phyloP scores from a whole-genome alignment of 192 early-diverging fungal genomes.

The Pecoramyces ruminantium region DNA sequence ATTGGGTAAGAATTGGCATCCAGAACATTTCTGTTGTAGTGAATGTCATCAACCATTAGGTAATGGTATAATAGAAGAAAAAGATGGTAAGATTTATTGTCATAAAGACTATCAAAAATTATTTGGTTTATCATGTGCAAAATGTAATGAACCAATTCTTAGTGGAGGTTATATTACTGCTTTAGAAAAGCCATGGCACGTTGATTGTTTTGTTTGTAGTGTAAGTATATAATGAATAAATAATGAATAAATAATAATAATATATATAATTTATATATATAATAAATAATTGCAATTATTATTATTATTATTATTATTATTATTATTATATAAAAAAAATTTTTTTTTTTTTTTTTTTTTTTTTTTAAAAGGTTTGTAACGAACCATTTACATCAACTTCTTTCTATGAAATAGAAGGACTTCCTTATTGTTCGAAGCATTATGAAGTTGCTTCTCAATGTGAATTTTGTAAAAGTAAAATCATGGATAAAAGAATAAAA shows the following conservation, averaged over 20 bases:
- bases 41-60: not conserved
- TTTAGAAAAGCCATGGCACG: not conserved
- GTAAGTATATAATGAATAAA: not conserved
- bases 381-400: not conserved
- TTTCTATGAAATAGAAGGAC: not conserved
- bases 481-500: not conserved
- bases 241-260: no score
- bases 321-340: no score
- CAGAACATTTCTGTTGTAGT: not conserved
- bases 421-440: not conserved
- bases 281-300: no score
- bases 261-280: no score
- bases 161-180: not conserved
- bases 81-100: not conserved
- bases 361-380: not conserved
- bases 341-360: no score
- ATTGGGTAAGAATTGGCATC: not conserved
- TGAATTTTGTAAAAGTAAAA: not conserved
- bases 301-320: no score
- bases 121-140: not conserved
- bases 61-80: not conserved
- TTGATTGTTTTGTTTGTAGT: not conserved
- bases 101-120: not conserved
- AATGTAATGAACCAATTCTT: not conserved
- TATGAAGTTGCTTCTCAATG: not conserved